phyloP scores from a whole-genome alignment of 495 filamentous ascomycete genomes.

The Pseudotulostoma volvatum region DNA sequence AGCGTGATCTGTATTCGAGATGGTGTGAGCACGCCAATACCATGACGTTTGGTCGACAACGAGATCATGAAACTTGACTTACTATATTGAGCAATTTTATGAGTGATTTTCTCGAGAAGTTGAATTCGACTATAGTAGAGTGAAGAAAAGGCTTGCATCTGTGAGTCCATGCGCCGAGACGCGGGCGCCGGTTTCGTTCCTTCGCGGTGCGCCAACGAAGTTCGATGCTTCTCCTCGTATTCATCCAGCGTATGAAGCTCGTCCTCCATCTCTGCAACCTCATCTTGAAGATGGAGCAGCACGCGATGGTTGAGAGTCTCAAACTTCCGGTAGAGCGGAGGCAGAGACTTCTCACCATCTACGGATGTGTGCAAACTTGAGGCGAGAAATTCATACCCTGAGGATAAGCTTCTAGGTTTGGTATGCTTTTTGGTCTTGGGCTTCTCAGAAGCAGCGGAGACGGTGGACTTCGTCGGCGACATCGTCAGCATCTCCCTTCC shows the following conservation, averaged over 20 bases:
- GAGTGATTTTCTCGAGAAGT: conserved; percentile 49
- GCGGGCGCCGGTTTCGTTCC: conserved; percentile 34
- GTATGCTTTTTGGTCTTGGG: conserved; percentile 13
- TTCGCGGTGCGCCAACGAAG: conserved; percentile 34
- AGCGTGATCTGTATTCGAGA: conserved; percentile 39
- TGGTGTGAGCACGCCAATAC: not conserved
- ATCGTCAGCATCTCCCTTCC: conserved; percentile 15
- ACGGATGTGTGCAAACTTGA: conserved; percentile 36
- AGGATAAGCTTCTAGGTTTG: conserved; percentile 12
- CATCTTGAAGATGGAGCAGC: conserved; percentile 73
- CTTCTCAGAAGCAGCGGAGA: conserved; percentile 1
- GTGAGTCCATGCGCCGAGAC: conserved; percentile 45
- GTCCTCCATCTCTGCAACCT: conserved; percentile 64
- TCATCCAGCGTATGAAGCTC: conserved; percentile 56
- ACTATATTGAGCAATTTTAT: conserved; percentile 79
- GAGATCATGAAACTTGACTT: too few relatives aligned
- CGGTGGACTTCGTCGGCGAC: conserved; percentile 8
- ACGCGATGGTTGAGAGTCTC: conserved; percentile 71
- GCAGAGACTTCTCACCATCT: conserved; percentile 20
- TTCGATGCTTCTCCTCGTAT: conserved; percentile 48
- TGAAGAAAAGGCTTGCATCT: conserved; percentile 46
- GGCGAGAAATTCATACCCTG: conserved; percentile 55
- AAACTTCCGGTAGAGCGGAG: conserved; percentile 74
- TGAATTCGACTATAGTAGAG: conserved; percentile 57
- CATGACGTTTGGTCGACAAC: not conserved